phyloP scores from a whole-genome alignment of 805 yeast species.

The Phaffomyces antillensis region DNA sequence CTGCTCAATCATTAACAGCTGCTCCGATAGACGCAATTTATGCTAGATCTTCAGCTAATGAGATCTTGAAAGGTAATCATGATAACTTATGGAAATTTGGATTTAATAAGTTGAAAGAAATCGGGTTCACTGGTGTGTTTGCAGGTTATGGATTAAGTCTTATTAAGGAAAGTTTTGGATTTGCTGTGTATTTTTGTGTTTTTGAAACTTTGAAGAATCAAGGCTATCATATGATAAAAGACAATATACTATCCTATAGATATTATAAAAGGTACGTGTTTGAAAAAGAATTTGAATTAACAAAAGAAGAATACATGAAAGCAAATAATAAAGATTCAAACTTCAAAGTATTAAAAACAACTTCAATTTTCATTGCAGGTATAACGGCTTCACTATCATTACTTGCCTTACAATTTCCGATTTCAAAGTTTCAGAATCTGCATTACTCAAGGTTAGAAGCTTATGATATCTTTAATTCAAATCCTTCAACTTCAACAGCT shows the following conservation, averaged over 20 bases:
- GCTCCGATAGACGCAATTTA: conserved; percentile 92
- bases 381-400: conserved; percentile 77
- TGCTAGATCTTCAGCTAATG: conserved; percentile 72
- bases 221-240: conserved; percentile 43
- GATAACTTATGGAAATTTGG: conserved; percentile 77
- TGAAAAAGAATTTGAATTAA: conserved; percentile 20
- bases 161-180: conserved; percentile 73
- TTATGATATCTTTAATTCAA: conserved; percentile 49
- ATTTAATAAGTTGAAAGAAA: conserved; percentile 52
- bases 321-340: conserved; percentile 21
- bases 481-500: conserved; percentile 18
- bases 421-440: conserved; percentile 69
- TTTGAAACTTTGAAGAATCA: conserved; percentile 76
- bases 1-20: conserved; percentile 81
- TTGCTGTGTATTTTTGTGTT: conserved; percentile 75
- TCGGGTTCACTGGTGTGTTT: conserved; percentile 80
- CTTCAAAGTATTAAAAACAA: conserved; percentile 48
- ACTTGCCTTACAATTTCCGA: conserved; percentile 76
- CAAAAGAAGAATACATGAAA: conserved; percentile 16
- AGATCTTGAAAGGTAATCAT: conserved; percentile 59
- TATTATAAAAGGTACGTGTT: conserved; percentile 30
- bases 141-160: conserved; percentile 82
- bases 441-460: conserved; percentile 78
- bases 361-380: conserved; percentile 76
- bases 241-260: conserved; percentile 36